Conservation (phyloP, 768 basidiomycete genomes). For the Lactarius hatsudake region DNA sequence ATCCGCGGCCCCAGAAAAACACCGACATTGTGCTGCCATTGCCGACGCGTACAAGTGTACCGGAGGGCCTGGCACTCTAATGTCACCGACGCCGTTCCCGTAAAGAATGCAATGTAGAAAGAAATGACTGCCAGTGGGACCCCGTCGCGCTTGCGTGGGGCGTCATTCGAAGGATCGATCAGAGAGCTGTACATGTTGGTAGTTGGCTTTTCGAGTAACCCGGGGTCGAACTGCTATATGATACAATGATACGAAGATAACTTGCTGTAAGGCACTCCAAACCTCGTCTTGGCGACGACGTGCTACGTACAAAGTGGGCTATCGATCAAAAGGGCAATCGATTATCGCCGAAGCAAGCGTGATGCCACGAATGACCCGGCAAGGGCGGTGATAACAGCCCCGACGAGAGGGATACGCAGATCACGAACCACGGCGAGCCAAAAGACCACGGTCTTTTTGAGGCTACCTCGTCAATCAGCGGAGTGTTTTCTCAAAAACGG, state of each 20-base stretch:
- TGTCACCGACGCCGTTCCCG: neutral
- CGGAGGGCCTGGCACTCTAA: neutral
- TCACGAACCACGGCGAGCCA: constrained; percentile 3
- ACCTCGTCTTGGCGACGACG: too few species aligned
- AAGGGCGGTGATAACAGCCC: neutral
- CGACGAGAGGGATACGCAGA: neutral
- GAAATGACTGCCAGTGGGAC: neutral
- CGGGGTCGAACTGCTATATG: too few species aligned
- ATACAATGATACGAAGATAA: too few species aligned
- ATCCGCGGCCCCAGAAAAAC: neutral
- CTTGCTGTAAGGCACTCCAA: too few species aligned
- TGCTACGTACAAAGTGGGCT: neutral
- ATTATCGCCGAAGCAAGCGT: neutral
- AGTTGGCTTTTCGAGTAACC: neutral
- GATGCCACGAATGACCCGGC: neutral
- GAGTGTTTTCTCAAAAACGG: neutral
- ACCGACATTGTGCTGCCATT: neutral
- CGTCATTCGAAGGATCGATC: neutral
- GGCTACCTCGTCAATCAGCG: constrained; percentile 5
- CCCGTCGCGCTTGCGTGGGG: neutral
- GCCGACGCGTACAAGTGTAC: neutral
- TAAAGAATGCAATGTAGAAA: neutral
- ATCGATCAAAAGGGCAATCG: neutral
- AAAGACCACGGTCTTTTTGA: neutral
- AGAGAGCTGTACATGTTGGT: neutral